Base-by-base conservation (phyloP, 2,329 filamentous ascomycete species). In the Torrubiella hemipterigena region DNA sequence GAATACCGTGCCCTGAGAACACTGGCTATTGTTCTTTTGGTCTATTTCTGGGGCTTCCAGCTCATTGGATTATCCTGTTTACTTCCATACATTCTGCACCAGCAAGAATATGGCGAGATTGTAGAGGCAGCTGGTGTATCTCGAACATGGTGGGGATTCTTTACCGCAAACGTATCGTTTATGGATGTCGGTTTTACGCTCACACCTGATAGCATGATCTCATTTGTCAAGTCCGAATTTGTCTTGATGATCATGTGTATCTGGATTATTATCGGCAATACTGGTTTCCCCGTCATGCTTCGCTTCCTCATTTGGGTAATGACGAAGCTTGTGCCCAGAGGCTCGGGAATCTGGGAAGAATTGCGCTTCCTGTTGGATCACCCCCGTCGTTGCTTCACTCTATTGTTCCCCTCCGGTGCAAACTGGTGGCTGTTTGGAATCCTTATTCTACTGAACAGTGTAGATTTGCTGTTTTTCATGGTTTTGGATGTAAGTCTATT, bases 371-470 rank as follows among this genome's bases (percentile, higher is more conserved):
- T 98, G 14, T 70, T 98, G 2, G 89, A 96, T 47, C 91, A 98
- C 44, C 91, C 91, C 1, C 80, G 91, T 49, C 81, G 91, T 33
- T 98, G 91, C 57, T 98, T 98, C 49, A 98, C 91, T 0, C 64
- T 98, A 11, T 64, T 98, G 0, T 98, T 98, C 43, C 91, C 91
- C 0, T 78, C 81, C 0, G 77, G 75, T 32, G 85, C 89, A 2
- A 96, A 84, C 2, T 96, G 91, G 91, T 94, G 86, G 85, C 65
- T 98, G 1, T 93, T 96, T 49, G 81, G 75, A 55, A 81, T 95
- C 18, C 64, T 98, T 6, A 64, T 93, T 5, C 51, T 78, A 3
- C 65, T 98, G 37, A 98, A 98, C 49, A 75, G 69, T 8, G 59
- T 93, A 19, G 91, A 98, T 55, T 48, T 96, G 40, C 66, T 96